These are phyloP conservation scores for Alternaria atra DNA, from an alignment of 2,329 filamentous ascomycete genomes.

Conservation along the genomic window DNA sequence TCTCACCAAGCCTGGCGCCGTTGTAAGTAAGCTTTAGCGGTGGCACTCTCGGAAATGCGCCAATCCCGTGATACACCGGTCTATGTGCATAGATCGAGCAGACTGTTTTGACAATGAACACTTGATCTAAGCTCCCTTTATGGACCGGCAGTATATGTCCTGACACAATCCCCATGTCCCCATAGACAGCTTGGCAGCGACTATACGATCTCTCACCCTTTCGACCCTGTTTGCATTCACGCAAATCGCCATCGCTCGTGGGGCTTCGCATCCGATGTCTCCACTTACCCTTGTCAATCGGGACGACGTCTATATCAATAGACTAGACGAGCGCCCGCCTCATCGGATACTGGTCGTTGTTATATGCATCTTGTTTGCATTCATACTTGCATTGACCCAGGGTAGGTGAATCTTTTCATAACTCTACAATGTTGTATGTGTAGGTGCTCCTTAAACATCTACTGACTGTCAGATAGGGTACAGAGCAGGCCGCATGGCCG, in stretches of 20 bases:
- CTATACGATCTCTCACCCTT: neutral
- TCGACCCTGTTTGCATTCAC: neutral
- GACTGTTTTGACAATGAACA: neutral
- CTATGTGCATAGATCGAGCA: neutral
- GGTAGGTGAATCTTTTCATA: slow-evolving; percentile 17
- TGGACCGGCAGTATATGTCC: slow-evolving; percentile 1
- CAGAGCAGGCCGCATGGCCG: slow-evolving; percentile 28
- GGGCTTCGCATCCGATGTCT: slow-evolving; percentile 3
- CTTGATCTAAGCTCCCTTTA: slow-evolving; percentile 1
- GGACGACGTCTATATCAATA: neutral
- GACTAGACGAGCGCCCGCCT: slow-evolving; percentile 12
- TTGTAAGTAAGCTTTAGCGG: neutral
- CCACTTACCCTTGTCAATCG: neutral
- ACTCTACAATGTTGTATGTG: too few relatives aligned
- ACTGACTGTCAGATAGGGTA: slow-evolving; percentile 22
- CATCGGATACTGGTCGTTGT: slow-evolving; percentile 21
- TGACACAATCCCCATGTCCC: neutral
- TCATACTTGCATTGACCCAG: slow-evolving; percentile 28
- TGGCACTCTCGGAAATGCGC: neutral
- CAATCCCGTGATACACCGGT: neutral
- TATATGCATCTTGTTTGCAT: slow-evolving; percentile 23
- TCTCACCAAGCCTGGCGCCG: neutral
- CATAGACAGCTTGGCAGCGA: neutral
- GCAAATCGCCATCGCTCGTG: neutral
- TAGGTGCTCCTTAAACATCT: neutral